These are phyloP conservation scores for Aureobasidium lini DNA, from an alignment of 2,329 filamentous ascomycete genomes.

Conservation along the genomic window DNA sequence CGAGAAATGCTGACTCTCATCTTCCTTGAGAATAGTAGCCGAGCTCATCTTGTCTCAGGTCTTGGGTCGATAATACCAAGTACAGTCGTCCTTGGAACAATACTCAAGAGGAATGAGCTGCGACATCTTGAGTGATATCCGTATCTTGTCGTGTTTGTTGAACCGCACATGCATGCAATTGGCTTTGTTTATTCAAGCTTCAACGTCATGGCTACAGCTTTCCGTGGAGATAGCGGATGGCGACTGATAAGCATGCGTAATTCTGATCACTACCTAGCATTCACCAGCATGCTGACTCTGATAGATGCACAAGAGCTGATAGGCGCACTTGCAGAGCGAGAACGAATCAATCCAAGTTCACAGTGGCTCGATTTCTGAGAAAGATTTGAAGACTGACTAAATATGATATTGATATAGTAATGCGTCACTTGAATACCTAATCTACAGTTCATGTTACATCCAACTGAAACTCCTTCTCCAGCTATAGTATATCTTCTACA, in stretches of 20 bases:
- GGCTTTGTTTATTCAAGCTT: conserved; percentile 11
- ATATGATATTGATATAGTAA: no score
- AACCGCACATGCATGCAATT: not conserved
- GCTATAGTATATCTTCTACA: conserved; percentile 24
- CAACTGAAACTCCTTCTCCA: no score
- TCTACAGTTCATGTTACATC: no score
- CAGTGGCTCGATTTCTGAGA: no score
- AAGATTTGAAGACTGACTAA: no score
- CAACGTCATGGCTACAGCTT: conserved; percentile 10
- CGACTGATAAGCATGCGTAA: conserved; percentile 7
- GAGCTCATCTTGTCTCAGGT: conserved; percentile 8
- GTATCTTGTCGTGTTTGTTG: not conserved
- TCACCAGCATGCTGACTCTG: not conserved
- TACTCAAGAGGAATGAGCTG: not conserved
- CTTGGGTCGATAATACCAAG: not conserved
- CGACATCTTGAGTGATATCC: not conserved
- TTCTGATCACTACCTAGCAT: not conserved
- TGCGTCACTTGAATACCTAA: no score
- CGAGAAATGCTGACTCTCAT: conserved; percentile 41
- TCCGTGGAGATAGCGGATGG: conserved; percentile 12
- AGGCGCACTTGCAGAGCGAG: not conserved
- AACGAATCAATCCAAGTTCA: no score
- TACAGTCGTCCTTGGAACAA: not conserved
- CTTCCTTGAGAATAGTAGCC: conserved; percentile 2
- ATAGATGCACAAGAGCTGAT: not conserved